These are phyloP conservation scores for Xylaria intraflava DNA, from an alignment of 495 filamentous ascomycete species.

Conservation along the genomic window DNA sequence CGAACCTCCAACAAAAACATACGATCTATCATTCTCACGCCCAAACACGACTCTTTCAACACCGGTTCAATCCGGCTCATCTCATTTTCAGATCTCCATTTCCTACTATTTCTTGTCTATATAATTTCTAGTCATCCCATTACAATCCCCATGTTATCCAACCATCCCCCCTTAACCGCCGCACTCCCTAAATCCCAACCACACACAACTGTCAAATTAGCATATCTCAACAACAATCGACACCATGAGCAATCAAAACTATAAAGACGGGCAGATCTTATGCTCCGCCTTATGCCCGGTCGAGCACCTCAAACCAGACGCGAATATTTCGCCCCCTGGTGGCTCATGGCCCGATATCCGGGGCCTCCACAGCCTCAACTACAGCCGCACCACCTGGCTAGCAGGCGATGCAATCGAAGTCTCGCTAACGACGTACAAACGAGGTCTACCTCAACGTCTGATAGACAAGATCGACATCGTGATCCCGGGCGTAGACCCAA, in stretches of 20 bases:
- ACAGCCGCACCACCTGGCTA: slow-evolving; percentile 9
- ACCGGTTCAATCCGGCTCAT: too few species aligned
- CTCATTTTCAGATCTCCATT: too few species aligned
- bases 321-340: background rate
- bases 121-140: too few species aligned
- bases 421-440: slow-evolving; percentile 6
- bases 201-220: slow-evolving; percentile 1
- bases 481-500: background rate
- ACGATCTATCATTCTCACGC: too few species aligned
- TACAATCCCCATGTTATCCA: too few species aligned
- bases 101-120: too few species aligned
- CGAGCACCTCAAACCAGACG: slow-evolving; percentile 1
- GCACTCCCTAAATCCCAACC: too few species aligned
- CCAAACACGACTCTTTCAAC: too few species aligned
- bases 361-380: slow-evolving; percentile 17
- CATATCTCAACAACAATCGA: background rate
- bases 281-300: slow-evolving; percentile 4
- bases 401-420: slow-evolving; percentile 14
- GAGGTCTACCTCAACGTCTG: slow-evolving; percentile 2
- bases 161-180: too few species aligned
- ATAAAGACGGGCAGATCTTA: background rate
- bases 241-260: background rate
- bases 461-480: slow-evolving; percentile 7
- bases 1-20: too few species aligned
- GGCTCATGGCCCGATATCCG: slow-evolving; percentile 14